Evolutionary conservation across 352 stramenopile genomes (phyloP).

Genomic region (Globisporangium ultimum): DNA sequence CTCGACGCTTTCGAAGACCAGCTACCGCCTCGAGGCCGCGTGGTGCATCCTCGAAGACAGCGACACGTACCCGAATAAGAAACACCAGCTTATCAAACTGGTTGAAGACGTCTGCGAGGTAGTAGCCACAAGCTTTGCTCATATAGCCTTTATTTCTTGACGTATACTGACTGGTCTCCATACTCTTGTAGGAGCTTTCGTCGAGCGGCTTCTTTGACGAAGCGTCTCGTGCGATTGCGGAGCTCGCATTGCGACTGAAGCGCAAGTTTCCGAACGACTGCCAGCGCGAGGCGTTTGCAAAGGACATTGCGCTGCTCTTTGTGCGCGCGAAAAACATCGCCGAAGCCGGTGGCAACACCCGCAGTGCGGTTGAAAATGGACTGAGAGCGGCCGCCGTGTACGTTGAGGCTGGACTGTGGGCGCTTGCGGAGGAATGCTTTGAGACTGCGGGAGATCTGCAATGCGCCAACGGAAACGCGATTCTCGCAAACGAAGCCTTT

Average conservation of each 20-base stretch:
- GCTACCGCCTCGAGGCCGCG: constrained; percentile 57
- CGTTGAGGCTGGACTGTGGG: constrained; percentile 49
- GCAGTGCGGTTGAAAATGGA: constrained; percentile 46
- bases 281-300: constrained; percentile 25
- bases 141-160: neutral
- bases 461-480: constrained; percentile 25
- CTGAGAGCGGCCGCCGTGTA: constrained; percentile 48
- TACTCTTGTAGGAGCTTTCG: constrained; percentile 31
- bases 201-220: constrained; percentile 67
- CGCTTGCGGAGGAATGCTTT: constrained; percentile 50
- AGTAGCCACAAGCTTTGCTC: neutral
- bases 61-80: constrained; percentile 30
- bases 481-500: constrained; percentile 51
- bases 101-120: constrained; percentile 58
- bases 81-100: constrained; percentile 34
- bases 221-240: constrained; percentile 48
- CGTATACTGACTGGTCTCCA: neutral
- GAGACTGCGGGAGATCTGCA: constrained; percentile 50
- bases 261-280: constrained; percentile 56
- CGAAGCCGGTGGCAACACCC: constrained; percentile 46
- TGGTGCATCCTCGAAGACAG: constrained; percentile 66
- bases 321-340: constrained; percentile 50
- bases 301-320: constrained; percentile 46
- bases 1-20: constrained; percentile 36
- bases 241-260: constrained; percentile 60